Evolutionary conservation across 202 grass and related monocot species (phyloP), one percentile per base, ranked within the genome.

Genomic region (Cymbopogon flexuosus): DNA sequence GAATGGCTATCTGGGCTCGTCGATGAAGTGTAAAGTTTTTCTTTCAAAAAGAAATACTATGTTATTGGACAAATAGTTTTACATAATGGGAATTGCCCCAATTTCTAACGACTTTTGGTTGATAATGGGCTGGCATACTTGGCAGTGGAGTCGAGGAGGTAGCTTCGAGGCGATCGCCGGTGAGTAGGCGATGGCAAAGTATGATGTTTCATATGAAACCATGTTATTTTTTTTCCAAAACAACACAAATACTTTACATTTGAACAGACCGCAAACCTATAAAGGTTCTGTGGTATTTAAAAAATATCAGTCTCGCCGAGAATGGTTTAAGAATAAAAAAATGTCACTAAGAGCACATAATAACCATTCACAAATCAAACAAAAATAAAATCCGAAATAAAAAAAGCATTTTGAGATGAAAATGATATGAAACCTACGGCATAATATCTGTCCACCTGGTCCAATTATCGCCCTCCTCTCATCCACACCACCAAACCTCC

Each of bases 401-500:
- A n/a, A 31, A 78, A 10, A 40, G 7, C 8, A 65, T 78, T 78
- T 46, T 31, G 41, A 45, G 4, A 22, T 6, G 40, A 60, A 10
- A 22, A 9, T 5, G 57, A 8, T 31, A 5, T 29, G 13, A 49
- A 76, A 77, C 21, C 64, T 10, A 45, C 33, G 5, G 34, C 5
- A 27, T 30, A 77, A 79, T 77, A 85, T 60, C 64, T 15, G 45
- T 75, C 77, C 56, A 81, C 82, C 64, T 85, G 87, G 77, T 65
- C 81, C 87, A 71, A 77, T 66, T 72, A 33, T 52, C 65, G 77
- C 37, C 47, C 23, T 85, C 58, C 21, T 59, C 78, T 89, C 37
- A 89, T 85, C 82, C 66, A 78, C 73, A 76, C 64, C 72, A 70
- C 70, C 37, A 62, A 51, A 21, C 37, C 47, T 67, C 58, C 78